A percentile compares a stretch with the other conserved stretches of the same genome.
Conservation (phyloP, 2,329 filamentous ascomycete species). For the Pseudogymnoascus sp. region DNA sequence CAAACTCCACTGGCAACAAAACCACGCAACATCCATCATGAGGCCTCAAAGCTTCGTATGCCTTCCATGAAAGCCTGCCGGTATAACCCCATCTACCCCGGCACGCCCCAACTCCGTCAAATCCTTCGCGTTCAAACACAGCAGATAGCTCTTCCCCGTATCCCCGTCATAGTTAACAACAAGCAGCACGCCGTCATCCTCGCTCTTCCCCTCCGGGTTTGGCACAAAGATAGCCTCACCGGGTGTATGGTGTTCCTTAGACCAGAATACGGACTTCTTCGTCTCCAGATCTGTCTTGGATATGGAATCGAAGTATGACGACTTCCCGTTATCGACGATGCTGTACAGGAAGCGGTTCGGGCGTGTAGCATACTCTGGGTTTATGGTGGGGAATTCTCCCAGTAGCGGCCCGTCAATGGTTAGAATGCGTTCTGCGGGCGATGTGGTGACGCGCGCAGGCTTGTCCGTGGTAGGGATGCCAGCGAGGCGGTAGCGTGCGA, state of each 20-base stretch:
- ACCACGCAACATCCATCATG: not conserved
- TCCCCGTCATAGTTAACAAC: slow-evolving; percentile 56
- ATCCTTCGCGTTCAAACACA: slow-evolving; percentile 55
- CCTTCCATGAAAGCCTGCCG: slow-evolving; percentile 57
- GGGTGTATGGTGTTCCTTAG: slow-evolving; percentile 51
- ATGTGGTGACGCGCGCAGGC: slow-evolving; percentile 2
- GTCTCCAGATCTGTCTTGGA: slow-evolving; percentile 57
- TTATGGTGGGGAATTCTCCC: slow-evolving; percentile 60
- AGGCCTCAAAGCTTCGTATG: slow-evolving; percentile 28
- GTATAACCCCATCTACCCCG: slow-evolving; percentile 51
- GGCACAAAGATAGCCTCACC: slow-evolving; percentile 62
- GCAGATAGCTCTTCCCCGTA: slow-evolving; percentile 52
- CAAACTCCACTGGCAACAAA: not conserved
- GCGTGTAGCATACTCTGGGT: slow-evolving; percentile 44
- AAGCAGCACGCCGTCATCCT: slow-evolving; percentile 57
- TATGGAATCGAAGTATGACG: slow-evolving; percentile 53
- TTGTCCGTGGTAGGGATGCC: slow-evolving; percentile 16
- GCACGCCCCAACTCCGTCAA: slow-evolving; percentile 58
- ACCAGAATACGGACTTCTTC: slow-evolving; percentile 47
- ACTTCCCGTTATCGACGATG: slow-evolving; percentile 46
- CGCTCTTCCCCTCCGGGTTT: slow-evolving; percentile 38
- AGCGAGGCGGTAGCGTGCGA: slow-evolving; percentile 18
- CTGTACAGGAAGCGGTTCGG: slow-evolving; percentile 54
- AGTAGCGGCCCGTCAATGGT: slow-evolving; percentile 44
- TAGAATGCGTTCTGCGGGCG: slow-evolving; percentile 30